These are phyloP conservation scores for Dysphania ambrosioides DNA, from an alignment of 148 eudicot genomes.

Conservation along the genomic window DNA sequence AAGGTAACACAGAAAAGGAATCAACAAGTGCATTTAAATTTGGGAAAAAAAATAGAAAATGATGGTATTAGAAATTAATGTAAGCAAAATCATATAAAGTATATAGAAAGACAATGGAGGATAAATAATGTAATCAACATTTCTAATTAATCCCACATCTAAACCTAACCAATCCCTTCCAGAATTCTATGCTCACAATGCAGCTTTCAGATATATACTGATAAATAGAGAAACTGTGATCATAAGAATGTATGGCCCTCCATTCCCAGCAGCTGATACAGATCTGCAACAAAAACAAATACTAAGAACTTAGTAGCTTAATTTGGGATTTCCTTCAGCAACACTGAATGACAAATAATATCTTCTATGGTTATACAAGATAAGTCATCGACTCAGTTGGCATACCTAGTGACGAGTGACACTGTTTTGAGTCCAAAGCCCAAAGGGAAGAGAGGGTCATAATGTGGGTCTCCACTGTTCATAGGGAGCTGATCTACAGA, in stretches of 20 bases:
- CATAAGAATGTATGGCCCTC: slow-evolving; percentile 32
- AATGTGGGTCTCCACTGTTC: slow-evolving; percentile 63
- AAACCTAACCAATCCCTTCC: background rate
- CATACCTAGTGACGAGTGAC: slow-evolving; percentile 33
- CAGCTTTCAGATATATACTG: slow-evolving; percentile 35
- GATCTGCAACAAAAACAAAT: slow-evolving; percentile 29
- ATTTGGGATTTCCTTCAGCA: background rate
- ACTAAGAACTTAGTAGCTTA: background rate
- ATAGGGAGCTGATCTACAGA: slow-evolving; percentile 78
- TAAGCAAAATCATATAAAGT: slow-evolving; percentile 1
- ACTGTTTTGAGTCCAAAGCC: slow-evolving; percentile 60
- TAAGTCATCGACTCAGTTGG: background rate
- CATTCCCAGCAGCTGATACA: slow-evolving; percentile 37
- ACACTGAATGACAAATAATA: background rate
- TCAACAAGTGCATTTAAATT: no score
- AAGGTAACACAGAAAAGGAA: background rate
- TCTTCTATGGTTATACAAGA: no score
- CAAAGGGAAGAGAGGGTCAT: slow-evolving; percentile 80
- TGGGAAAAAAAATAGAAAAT: background rate
- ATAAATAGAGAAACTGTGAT: slow-evolving; percentile 32
- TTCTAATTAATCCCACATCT: slow-evolving; percentile 3
- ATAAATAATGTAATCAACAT: background rate
- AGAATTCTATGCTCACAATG: slow-evolving; percentile 18
- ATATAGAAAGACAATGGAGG: background rate
- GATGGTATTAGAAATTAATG: background rate